Conservation (phyloP, 2,329 filamentous ascomycete genomes). For the Sporothrix euskadiensis region DNA sequence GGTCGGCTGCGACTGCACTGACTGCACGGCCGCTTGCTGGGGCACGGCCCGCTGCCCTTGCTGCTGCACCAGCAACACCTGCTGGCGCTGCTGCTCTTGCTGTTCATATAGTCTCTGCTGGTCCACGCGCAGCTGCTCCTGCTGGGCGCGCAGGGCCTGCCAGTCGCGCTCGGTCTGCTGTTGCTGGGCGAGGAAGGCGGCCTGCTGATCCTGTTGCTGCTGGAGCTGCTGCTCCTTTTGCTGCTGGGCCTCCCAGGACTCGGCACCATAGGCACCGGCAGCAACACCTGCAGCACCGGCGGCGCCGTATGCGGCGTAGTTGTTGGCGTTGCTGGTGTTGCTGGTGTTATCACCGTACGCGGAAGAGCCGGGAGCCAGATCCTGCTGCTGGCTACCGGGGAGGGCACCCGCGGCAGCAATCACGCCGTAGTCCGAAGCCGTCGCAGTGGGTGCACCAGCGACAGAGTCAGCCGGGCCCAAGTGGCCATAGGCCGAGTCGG, state of each 20-base stretch:
- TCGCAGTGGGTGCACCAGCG: slow-evolving; percentile 35
- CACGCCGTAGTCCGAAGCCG: slow-evolving; percentile 45
- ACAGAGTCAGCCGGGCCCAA: neutral
- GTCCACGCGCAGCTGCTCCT: neutral
- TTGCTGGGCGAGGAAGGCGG: neutral
- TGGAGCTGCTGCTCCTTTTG: neutral
- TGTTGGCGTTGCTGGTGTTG: neutral
- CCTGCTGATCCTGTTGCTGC: slow-evolving; percentile 6
- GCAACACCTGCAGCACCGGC: neutral
- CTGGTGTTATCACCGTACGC: neutral
- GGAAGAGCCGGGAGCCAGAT: neutral
- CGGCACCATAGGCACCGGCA: neutral
- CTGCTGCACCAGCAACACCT: slow-evolving; percentile 5
- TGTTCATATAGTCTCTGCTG: neutral
- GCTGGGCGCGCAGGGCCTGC: slow-evolving; percentile 1
- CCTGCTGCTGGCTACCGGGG: slow-evolving; percentile 46
- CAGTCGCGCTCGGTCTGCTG: slow-evolving; percentile 10
- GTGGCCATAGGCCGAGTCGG: slow-evolving; percentile 14
- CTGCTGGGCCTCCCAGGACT: neutral
- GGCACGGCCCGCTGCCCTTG: neutral
- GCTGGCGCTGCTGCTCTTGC: slow-evolving; percentile 3
- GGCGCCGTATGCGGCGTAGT: neutral
- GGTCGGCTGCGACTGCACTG: neutral
- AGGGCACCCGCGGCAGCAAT: slow-evolving; percentile 59
- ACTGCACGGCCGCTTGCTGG: neutral